Base-by-base conservation (phyloP, 192 early-diverging fungal genomes). In the Coemansia sp. region DNA sequence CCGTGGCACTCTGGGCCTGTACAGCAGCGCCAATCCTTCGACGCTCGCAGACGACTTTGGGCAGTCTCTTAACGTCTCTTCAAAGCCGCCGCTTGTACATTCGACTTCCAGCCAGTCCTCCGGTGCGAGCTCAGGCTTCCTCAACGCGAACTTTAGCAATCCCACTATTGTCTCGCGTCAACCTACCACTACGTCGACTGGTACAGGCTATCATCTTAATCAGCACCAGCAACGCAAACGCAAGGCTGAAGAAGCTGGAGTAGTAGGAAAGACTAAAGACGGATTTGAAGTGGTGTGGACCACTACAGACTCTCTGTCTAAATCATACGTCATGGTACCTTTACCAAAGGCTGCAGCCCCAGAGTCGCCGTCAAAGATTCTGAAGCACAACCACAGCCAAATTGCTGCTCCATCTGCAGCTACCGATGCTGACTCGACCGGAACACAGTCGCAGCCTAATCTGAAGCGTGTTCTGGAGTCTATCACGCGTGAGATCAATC, bases 271-370 rank as follows among this genome's bases (percentile, higher is more conserved):
- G 56, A 81, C 78, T 51, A 81, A 74, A 54, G 78, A 72, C 23
- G 78, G 78, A 1, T 81, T 81, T 63, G 78, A 81, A 61, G 68
- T 81, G n/a, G 72, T 81, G 19, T 81, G 78, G 78, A 65, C 78
- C 8, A 62, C 65, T 0, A 65, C 78, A 10, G 78, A 81, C n/a
- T 19, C 57, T 18, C 56, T 74, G 65, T 81, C 78, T 6, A 81
- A 72, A 16, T 81, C 78, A 22, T 81, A 81, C 47, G 78, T 81
- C 19, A 81, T 81, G 78, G 78, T 81, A 1, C 78, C 78, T 3
- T 68, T 81, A 19, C 78, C 78, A 7, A 74, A 74, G 56, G 57
- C 69, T 10, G 52, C 52, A 4, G 51, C 69, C 8, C 70, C 69
- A n/a, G 78, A 81, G 55, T 81, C 78, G 34, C 78, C 78, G 6